Conservation (phyloP, 2,329 filamentous ascomycete species). For the Ceratocystis variospora region DNA sequence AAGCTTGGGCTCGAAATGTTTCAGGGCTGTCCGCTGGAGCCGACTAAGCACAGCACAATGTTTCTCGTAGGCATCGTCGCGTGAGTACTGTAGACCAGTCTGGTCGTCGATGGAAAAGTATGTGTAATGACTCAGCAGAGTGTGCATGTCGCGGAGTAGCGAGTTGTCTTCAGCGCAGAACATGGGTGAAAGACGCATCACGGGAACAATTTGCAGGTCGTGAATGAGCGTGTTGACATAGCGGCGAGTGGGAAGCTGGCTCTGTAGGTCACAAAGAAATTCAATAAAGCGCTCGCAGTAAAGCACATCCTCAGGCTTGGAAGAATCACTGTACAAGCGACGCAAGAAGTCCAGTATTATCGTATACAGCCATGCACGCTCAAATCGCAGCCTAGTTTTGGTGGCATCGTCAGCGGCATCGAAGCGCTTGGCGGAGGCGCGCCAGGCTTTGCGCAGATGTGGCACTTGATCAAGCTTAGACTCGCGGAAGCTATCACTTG, state of each 20-base stretch:
- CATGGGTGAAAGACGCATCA: slow-evolving; percentile 63
- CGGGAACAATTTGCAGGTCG: slow-evolving; percentile 70
- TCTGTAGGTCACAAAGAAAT: slow-evolving; percentile 77
- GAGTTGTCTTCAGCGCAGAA: slow-evolving; percentile 61
- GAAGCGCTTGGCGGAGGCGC: slow-evolving; percentile 70
- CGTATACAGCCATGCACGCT: slow-evolving; percentile 85
- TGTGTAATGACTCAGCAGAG: slow-evolving; percentile 73
- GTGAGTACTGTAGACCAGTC: slow-evolving; percentile 61
- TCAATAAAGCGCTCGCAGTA: slow-evolving; percentile 94
- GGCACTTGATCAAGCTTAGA: slow-evolving; percentile 54
- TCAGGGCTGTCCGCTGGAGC: slow-evolving; percentile 64
- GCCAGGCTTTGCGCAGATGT: slow-evolving; percentile 82
- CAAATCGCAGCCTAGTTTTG: slow-evolving; percentile 73
- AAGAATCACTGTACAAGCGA: slow-evolving; percentile 48
- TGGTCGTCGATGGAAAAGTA: slow-evolving; percentile 87
- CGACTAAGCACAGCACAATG: slow-evolving; percentile 67
- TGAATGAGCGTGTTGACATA: slow-evolving; percentile 82
- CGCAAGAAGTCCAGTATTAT: slow-evolving; percentile 71
- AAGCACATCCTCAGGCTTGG: slow-evolving; percentile 47
- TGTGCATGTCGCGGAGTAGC: slow-evolving; percentile 66
- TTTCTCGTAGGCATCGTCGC: slow-evolving; percentile 59
- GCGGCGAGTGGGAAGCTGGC: slow-evolving; percentile 81
- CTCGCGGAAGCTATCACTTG: slow-evolving; percentile 61
- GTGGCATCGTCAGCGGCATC: slow-evolving; percentile 69
- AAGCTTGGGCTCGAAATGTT: slow-evolving; percentile 76